A percentile compares a stretch with the other conserved stretches of the same genome.
Evolutionary conservation across 805 yeast genomes (phyloP).

Genomic region (Zygoascus tannicola): DNA sequence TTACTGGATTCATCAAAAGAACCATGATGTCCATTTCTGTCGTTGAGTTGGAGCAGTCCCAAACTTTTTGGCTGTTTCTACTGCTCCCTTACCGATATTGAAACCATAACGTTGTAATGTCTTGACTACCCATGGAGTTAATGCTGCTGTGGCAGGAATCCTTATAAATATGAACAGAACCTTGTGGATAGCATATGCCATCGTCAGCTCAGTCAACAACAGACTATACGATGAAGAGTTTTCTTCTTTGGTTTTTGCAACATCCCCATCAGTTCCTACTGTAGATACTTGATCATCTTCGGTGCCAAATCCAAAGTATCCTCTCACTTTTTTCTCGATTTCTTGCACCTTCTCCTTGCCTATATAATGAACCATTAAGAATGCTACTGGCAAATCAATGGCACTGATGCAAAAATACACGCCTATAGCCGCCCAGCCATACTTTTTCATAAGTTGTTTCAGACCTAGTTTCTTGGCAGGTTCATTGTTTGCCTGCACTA

Average conservation of each 20-base stretch:
- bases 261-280: conserved; percentile 9
- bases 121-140: conserved; percentile 72
- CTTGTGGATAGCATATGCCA: conserved; percentile 92
- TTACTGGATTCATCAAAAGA: too few species aligned
- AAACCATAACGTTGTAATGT: conserved; percentile 69
- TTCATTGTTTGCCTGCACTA: neutral
- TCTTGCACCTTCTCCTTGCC: conserved; percentile 76
- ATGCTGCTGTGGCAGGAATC: conserved; percentile 83
- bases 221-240: conserved; percentile 26
- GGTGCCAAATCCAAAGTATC: conserved; percentile 53
- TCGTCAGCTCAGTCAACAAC: conserved; percentile 71
- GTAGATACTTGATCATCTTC: conserved; percentile 16
- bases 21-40: conserved; percentile 53
- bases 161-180: conserved; percentile 66
- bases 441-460: conserved; percentile 66
- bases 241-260: neutral
- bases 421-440: conserved; percentile 86
- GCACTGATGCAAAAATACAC: conserved; percentile 66
- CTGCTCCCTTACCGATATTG: conserved; percentile 47
- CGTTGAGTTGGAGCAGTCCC: conserved; percentile 44
- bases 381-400: conserved; percentile 79
- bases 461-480: conserved; percentile 15
- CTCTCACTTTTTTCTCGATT: conserved; percentile 52
- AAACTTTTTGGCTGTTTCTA: conserved; percentile 31
- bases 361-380: conserved; percentile 67